phyloP scores from a whole-genome alignment of 2,329 filamentous ascomycete species.

The Cadophora luteo-olivacea region DNA sequence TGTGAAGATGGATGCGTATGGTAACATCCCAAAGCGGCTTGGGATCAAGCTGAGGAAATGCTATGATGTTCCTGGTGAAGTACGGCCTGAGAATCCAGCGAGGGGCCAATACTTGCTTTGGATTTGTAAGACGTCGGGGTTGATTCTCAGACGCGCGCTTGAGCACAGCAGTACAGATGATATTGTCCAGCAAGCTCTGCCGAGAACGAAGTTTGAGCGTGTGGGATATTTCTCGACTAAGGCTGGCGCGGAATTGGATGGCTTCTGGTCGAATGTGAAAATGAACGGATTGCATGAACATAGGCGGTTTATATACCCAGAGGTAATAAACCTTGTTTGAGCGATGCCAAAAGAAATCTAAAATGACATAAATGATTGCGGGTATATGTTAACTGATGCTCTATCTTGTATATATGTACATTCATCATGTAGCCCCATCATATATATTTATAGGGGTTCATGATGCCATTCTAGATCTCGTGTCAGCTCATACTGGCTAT shows the following conservation, averaged over 20 bases:
- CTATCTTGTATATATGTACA: conserved; percentile 9
- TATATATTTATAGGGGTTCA: conserved; percentile 99
- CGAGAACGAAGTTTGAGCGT: background rate
- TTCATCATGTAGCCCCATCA: conserved; percentile 43
- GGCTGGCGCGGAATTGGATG: background rate
- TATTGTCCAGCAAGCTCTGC: background rate
- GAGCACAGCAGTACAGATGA: background rate
- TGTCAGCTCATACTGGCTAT: conserved; percentile 34
- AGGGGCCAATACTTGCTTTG: conserved; percentile 5
- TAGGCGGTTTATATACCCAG: background rate
- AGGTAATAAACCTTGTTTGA: conserved; percentile 7
- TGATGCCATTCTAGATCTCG: conserved; percentile 83
- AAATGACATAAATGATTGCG: background rate
- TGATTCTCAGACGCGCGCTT: background rate
- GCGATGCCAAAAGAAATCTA: too few species aligned
- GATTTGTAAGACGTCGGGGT: background rate
- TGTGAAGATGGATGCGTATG: conserved; percentile 10
- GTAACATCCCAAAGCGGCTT: background rate
- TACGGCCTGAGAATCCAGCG: background rate
- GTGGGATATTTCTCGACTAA: conserved; percentile 11
- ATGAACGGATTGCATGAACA: background rate
- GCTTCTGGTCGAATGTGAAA: conserved; percentile 5
- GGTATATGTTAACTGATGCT: background rate
- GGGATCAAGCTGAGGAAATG: conserved; percentile 7
- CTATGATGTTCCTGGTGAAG: conserved; percentile 13